These are phyloP conservation scores for Fusarium paranaense DNA, from an alignment of 2,329 filamentous ascomycete species.

Conservation along the genomic window DNA sequence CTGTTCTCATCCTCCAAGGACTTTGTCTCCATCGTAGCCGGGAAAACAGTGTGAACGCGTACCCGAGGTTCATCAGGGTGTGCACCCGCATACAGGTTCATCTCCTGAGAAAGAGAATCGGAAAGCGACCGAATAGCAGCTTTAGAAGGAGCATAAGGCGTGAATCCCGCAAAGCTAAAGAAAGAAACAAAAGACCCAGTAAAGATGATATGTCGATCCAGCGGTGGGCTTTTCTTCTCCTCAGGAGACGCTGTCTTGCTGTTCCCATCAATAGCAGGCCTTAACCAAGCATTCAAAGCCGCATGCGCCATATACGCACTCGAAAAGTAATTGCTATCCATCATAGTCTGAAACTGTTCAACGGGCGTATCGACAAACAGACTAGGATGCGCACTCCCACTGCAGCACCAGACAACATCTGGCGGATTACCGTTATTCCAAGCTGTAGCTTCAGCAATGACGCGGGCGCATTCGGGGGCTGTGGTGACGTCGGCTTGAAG, in stretches of 20 bases:
- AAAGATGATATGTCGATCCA: constrained; percentile 26
- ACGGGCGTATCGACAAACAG: constrained; percentile 31
- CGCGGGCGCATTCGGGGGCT: constrained; percentile 15
- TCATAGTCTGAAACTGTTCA: constrained; percentile 33
- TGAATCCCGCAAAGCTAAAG: constrained; percentile 30
- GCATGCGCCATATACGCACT: constrained; percentile 35
- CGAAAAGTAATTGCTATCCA: constrained; percentile 37
- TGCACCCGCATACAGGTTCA: constrained; percentile 30
- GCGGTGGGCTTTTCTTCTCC: not conserved
- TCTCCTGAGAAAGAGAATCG: constrained; percentile 32
- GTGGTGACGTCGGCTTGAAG: constrained; percentile 19
- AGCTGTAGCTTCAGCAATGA: constrained; percentile 14
- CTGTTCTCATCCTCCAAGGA: constrained; percentile 26
- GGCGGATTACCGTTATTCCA: constrained; percentile 20
- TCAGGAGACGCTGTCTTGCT: not conserved
- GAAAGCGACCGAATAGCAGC: constrained; percentile 28
- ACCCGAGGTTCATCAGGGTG: constrained; percentile 16
- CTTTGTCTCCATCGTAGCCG: constrained; percentile 32
- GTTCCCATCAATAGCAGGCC: not conserved
- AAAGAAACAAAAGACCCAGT: constrained; percentile 33
- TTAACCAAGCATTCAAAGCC: constrained; percentile 25
- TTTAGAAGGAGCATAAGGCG: constrained; percentile 26
- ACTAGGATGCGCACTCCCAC: constrained; percentile 30
- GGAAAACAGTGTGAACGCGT: constrained; percentile 29
- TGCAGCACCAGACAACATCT: constrained; percentile 30